These are phyloP conservation scores for Debaryomyces fabryi DNA, from an alignment of 1,139 yeast genomes.

Conservation along the genomic window DNA sequence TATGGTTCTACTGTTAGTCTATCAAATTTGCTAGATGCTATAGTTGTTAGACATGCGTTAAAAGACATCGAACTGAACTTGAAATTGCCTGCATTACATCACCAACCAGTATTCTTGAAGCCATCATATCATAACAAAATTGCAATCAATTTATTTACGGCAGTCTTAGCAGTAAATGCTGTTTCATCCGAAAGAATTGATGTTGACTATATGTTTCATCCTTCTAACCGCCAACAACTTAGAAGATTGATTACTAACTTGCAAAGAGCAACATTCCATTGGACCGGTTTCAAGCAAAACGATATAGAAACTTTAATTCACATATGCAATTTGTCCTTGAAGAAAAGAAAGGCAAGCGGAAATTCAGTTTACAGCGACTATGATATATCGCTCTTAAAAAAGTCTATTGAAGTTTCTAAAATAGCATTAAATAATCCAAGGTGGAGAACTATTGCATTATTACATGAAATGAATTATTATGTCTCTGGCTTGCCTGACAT, in stretches of 20 bases:
- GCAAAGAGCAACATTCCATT: slow-evolving; percentile 68
- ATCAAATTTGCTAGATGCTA: slow-evolving; percentile 40
- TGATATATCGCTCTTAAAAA: slow-evolving; percentile 44
- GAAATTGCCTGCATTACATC: slow-evolving; percentile 59
- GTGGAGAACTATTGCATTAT: slow-evolving; percentile 58
- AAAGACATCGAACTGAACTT: slow-evolving; percentile 57
- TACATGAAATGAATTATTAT: slow-evolving; percentile 68
- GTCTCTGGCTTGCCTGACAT: slow-evolving; percentile 45
- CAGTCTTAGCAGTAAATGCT: slow-evolving; percentile 72
- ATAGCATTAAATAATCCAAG: slow-evolving; percentile 51
- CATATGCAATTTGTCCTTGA: slow-evolving; percentile 50
- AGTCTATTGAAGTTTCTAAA: slow-evolving; percentile 47
- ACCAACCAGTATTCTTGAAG: slow-evolving; percentile 55
- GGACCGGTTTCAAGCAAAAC: slow-evolving; percentile 69
- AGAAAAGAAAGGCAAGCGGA: slow-evolving; percentile 31
- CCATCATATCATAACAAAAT: slow-evolving; percentile 66
- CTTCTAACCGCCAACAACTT: slow-evolving; percentile 54
- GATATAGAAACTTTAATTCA: slow-evolving; percentile 55
- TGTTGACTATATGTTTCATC: slow-evolving; percentile 71
- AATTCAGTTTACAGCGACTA: slow-evolving; percentile 28
- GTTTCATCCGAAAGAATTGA: slow-evolving; percentile 71
- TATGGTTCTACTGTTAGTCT: slow-evolving; percentile 48
- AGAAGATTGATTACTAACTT: slow-evolving; percentile 60
- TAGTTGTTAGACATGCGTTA: slow-evolving; percentile 59
- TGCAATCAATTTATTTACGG: slow-evolving; percentile 62